Conservation (phyloP, 768 basidiomycete genomes). For the Rhodotorula diobovata region DNA sequence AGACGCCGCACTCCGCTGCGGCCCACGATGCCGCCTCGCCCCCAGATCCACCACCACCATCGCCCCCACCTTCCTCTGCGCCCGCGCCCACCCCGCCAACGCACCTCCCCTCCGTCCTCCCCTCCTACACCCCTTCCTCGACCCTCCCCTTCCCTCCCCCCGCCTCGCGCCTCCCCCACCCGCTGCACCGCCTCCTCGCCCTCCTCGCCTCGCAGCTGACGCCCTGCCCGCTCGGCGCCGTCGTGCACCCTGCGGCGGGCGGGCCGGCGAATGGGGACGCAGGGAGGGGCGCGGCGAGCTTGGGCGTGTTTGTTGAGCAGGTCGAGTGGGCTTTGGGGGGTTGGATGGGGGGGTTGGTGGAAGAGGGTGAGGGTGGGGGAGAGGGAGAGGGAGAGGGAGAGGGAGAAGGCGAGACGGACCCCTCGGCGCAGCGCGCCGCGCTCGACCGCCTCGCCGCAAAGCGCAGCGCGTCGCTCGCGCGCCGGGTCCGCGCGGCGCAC, state of each 20-base stretch:
- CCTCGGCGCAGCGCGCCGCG: too few species aligned
- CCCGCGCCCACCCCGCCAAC: not conserved
- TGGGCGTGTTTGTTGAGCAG: not conserved
- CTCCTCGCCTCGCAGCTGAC: not conserved
- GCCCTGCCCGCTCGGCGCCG: slow-evolving; percentile 2
- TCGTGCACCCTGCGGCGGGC: not conserved
- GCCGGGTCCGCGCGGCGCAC: too few species aligned
- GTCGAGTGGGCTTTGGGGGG: slow-evolving; percentile 8
- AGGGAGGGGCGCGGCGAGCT: not conserved
- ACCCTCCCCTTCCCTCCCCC: not conserved
- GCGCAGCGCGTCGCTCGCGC: too few species aligned
- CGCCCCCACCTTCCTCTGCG: too few species aligned
- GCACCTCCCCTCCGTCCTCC: not conserved
- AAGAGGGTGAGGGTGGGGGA: not conserved
- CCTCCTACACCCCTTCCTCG: not conserved
- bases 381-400: too few species aligned
- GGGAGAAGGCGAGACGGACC: too few species aligned
- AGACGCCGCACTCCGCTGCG: too few species aligned
- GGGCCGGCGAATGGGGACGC: not conserved
- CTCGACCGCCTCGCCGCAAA: too few species aligned
- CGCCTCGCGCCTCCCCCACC: not conserved
- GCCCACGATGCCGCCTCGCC: too few species aligned
- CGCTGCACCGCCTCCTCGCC: slow-evolving; percentile 4
- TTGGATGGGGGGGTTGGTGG: not conserved
- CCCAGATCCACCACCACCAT: too few species aligned